phyloP scores from a whole-genome alignment of 805 yeast genomes.

The Ogataea minuta region DNA sequence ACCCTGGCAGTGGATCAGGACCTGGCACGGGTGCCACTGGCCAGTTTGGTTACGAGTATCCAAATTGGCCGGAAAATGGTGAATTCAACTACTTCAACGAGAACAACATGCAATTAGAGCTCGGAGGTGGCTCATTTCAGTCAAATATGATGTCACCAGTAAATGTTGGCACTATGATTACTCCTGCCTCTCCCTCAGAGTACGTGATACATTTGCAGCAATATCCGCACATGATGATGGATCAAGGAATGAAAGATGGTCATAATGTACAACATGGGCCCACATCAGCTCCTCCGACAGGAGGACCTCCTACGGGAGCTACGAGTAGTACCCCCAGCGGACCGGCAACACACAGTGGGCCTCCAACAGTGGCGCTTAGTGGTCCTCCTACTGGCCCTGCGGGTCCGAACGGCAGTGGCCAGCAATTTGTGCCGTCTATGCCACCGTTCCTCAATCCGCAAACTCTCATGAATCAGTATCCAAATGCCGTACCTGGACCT shows the following conservation, averaged over 20 bases:
- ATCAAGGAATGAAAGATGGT: slow-evolving; percentile 21
- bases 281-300: not conserved
- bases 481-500: slow-evolving; percentile 9
- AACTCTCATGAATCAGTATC: slow-evolving; percentile 13
- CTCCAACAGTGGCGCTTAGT: not conserved
- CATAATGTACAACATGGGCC: slow-evolving; percentile 9
- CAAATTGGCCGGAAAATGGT: slow-evolving; percentile 31
- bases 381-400: not conserved
- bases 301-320: not conserved
- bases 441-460: slow-evolving; percentile 18
- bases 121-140: slow-evolving; percentile 14
- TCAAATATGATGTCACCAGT: slow-evolving; percentile 28
- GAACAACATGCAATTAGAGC: slow-evolving; percentile 18
- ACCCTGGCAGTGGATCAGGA: slow-evolving; percentile 2
- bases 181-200: slow-evolving; percentile 31
- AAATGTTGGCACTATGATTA: slow-evolving; percentile 20
- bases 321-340: not conserved
- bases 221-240: slow-evolving; percentile 32
- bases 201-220: slow-evolving; percentile 35
- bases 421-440: slow-evolving; percentile 12
- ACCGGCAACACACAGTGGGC: not conserved
- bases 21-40: slow-evolving; percentile 2
- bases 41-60: slow-evolving; percentile 24
- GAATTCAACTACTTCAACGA: slow-evolving; percentile 29
- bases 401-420: not conserved